phyloP scores from a whole-genome alignment of 176 grass and related monocot genomes.

The Carex cristatella region DNA sequence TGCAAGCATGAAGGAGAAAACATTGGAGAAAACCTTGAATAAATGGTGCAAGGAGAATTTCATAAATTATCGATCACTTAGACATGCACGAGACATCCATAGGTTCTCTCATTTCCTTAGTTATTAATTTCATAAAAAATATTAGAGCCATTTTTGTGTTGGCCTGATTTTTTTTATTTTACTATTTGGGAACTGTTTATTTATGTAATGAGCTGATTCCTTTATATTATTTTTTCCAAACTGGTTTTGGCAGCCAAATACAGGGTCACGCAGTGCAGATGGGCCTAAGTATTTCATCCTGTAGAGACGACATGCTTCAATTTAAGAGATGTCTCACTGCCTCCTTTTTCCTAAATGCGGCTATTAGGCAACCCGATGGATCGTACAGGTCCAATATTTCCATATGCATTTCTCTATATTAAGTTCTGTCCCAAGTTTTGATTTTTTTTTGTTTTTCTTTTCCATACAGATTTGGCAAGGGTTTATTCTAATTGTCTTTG shows the following conservation, averaged over 20 bases:
- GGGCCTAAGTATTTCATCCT: conserved; percentile 60
- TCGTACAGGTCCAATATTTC: conserved; percentile 60
- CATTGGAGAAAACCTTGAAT: conserved; percentile 71
- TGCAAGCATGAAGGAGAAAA: conserved; percentile 74
- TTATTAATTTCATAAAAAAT: background rate
- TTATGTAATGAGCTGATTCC: conserved; percentile 3
- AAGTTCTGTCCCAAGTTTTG: background rate
- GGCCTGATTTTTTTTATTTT: conserved; percentile 28
- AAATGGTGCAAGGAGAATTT: conserved; percentile 95
- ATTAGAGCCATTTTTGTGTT: background rate
- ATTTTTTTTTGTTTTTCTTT: background rate
- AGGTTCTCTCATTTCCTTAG: conserved; percentile 33
- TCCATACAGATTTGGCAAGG: background rate
- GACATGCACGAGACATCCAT: conserved; percentile 69
- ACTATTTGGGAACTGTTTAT: background rate
- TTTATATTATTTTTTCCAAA: conserved; percentile 6
- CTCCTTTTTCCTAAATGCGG: conserved; percentile 84
- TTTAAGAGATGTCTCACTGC: conserved; percentile 77
- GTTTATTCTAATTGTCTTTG: background rate
- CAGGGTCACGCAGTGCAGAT: conserved; percentile 74
- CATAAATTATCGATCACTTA: conserved; percentile 74
- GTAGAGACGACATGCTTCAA: conserved; percentile 68
- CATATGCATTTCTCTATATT: background rate
- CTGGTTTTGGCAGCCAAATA: conserved; percentile 55
- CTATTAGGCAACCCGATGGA: conserved; percentile 64